Evolutionary conservation across 2,329 filamentous ascomycete species (phyloP), one percentile per base, ranked within the genome.

Genomic region (Clonostachys solani): DNA sequence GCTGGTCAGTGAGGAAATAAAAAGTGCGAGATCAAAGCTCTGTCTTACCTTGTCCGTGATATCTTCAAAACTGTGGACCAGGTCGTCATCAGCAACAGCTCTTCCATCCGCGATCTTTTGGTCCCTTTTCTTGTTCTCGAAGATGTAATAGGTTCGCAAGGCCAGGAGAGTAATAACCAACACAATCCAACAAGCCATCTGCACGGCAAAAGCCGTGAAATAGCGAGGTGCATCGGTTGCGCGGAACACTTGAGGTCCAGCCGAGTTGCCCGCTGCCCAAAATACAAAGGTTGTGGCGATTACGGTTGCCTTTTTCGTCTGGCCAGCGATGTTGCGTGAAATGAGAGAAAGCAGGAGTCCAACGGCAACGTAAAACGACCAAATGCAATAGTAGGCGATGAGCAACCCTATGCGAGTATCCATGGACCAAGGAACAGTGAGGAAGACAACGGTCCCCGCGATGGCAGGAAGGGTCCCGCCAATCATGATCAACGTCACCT

Each of bases 351-450:
- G 74, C 9, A 77, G 72, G 13, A 89, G 69, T 2, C 82, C 86
- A 56, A 86, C 80, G 0, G 85, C 85, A 0, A 86, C 83, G 86
- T 86, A 90, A 75, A 91, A 91, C 6, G 83, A 88, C 16, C 90
- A 74, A 0, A 82, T 84, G 51, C 90, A 84, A 67, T 90, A 91
- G 72, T 90, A 91, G 57, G 75, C 79, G 57, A 90, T 79, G 15
- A 90, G 67, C 1, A 91, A 73, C 6, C 86, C 86, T 29, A 84
- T 77, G 35, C 80, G 82, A 8, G 75, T 63, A 35, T 73, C 71
- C 40, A 71, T 78, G 7, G 73, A 71, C 53, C 84, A 83, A 18
- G 77, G 63, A 8, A 90, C 75, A 0, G 81, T 84, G 77, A 90
- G 85, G 47, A 90, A 77, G 38, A 88, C 76, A 46, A 87, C 83